A percentile compares a stretch with the other conserved stretches of the same genome.
phyloP scores from a whole-genome alignment of 441 rosid species.

The Daphne laureola region DNA sequence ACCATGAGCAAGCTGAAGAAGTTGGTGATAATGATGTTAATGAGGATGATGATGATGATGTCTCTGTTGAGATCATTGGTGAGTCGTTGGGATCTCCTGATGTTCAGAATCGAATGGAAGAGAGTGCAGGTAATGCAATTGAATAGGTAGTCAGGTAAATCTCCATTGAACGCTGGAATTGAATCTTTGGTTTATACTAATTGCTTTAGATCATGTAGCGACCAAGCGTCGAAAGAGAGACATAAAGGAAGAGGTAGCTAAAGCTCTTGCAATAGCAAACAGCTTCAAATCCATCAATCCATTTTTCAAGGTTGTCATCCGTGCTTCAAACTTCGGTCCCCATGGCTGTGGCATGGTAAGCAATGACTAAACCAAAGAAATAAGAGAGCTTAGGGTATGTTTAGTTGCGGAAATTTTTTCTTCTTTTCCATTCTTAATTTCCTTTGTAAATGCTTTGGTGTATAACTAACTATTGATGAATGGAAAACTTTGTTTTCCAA shows the following conservation, averaged over 20 bases:
- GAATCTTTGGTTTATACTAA: no score
- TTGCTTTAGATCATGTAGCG: no score
- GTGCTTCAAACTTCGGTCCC: conserved; percentile 7
- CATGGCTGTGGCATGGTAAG: conserved; percentile 10
- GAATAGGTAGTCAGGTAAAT: no score
- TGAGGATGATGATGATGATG: neutral
- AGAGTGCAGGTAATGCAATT: no score
- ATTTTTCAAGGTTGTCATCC: conserved; percentile 15
- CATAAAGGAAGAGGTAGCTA: neutral
- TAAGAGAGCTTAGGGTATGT: no score
- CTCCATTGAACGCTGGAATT: no score
- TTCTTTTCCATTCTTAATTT: no score
- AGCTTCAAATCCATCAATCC: conserved; percentile 15
- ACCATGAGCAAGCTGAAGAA: neutral
- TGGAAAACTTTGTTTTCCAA: no score
- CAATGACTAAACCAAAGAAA: neutral
- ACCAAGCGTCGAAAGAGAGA: neutral
- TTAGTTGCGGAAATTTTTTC: no score
- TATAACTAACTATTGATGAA: no score
- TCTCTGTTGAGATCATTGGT: neutral
- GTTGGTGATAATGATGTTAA: neutral
- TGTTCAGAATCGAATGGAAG: no score
- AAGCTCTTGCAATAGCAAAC: conserved; percentile 13
- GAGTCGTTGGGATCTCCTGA: neutral
- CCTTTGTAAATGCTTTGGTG: no score